These are phyloP conservation scores for Echites panduratus DNA, from an alignment of 257 asterid genomes.

Conservation along the genomic window DNA sequence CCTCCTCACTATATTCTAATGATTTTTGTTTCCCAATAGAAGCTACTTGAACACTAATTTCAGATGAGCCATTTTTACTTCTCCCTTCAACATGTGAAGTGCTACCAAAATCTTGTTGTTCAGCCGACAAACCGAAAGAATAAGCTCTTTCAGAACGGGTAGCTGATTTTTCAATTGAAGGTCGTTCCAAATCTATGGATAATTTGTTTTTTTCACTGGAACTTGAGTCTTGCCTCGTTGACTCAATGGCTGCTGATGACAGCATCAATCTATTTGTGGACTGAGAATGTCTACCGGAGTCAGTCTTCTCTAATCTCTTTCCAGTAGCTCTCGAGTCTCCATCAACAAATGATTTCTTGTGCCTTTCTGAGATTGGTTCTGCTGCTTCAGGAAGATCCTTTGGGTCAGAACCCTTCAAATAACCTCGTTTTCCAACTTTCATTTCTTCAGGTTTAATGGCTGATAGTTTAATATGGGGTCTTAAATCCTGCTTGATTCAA, in stretches of 20 bases:
- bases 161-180: conserved; percentile 34
- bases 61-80: conserved; percentile 27
- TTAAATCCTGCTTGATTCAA: conserved; percentile 47
- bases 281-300: conserved; percentile 12
- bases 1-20: conserved; percentile 34
- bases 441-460: conserved; percentile 40
- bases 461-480: conserved; percentile 31
- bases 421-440: conserved; percentile 33
- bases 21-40: conserved; percentile 29
- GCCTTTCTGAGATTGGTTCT: conserved; percentile 18
- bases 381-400: conserved; percentile 21
- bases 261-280: conserved; percentile 9
- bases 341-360: conserved; percentile 15
- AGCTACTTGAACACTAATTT: conserved; percentile 26
- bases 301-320: conserved; percentile 19
- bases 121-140: conserved; percentile 20
- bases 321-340: conserved; percentile 17
- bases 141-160: conserved; percentile 25
- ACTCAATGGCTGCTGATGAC: conserved; percentile 17
- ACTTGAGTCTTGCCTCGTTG: conserved; percentile 15
- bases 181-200: conserved; percentile 23
- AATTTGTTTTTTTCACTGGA: conserved; percentile 15
- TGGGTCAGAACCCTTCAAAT: conserved; percentile 20
- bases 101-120: conserved; percentile 14
- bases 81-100: conserved; percentile 32